phyloP scores from a whole-genome alignment of 768 basidiomycete species.

The Boletus eberwhitei region DNA sequence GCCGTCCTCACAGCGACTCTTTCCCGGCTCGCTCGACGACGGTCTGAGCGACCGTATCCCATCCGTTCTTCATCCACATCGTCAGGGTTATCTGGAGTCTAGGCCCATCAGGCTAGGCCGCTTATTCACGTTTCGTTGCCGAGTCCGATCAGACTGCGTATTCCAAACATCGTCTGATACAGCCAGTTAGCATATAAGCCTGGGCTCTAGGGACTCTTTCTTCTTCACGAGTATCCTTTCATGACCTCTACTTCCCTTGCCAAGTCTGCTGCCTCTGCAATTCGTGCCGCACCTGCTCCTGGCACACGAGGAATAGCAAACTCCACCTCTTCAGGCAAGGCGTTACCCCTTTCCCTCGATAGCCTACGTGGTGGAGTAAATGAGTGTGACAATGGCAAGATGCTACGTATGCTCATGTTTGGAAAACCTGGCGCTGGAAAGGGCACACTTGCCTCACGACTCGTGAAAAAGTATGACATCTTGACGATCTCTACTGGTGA shows the following conservation, averaged over 20 bases:
- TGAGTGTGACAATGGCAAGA: slow-evolving; percentile 18
- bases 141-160: slow-evolving; percentile 3
- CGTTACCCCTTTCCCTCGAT: slow-evolving; percentile 52
- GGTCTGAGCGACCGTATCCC: not conserved
- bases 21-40: not conserved
- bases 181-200: slow-evolving; percentile 18
- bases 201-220: not conserved
- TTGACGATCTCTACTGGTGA: slow-evolving; percentile 80
- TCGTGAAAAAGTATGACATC: slow-evolving; percentile 80
- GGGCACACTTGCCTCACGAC: slow-evolving; percentile 74
- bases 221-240: not conserved
- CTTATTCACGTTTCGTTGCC: slow-evolving; percentile 2
- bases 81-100: slow-evolving; percentile 1
- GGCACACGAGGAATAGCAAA: slow-evolving; percentile 27
- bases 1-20: not conserved
- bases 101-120: not conserved
- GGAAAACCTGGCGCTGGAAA: slow-evolving; percentile 73
- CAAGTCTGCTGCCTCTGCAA: slow-evolving; percentile 11
- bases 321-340: slow-evolving; percentile 35
- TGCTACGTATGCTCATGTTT: slow-evolving; percentile 53
- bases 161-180: slow-evolving; percentile 17
- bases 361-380: slow-evolving; percentile 34
- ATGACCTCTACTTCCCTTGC: slow-evolving; percentile 21
- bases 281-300: slow-evolving; percentile 8
- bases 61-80: not conserved